Base-by-base conservation (phyloP, 768 basidiomycete species). In the Lactarius deliciosus region DNA sequence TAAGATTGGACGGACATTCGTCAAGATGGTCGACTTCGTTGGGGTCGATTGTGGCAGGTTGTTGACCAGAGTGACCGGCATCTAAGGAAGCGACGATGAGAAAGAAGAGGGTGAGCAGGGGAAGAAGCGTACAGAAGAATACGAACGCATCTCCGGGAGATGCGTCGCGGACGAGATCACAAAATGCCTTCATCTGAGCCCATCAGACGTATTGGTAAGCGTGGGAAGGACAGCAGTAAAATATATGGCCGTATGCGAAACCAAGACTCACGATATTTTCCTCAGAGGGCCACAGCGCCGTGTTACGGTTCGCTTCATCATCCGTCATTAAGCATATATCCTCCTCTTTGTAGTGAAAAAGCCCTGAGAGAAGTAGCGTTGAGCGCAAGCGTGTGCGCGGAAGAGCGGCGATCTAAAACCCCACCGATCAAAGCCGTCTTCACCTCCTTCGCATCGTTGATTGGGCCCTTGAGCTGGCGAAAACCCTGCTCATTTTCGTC, bases 291-390 rank as follows among this genome's bases (percentile, higher is more conserved):
- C 60, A 69, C 0, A 45, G 34, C 5, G 36, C 11, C 1, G 66
- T 64, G 10, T n/a, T 32, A 0, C 9, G 6, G 43, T 53, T 63
- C 5, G 5, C 22, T 1, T 68, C 59, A 7, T 70, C 64, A 15
- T 71, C 71, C 3, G 66, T 70, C 69, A 71, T 70, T 13, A 68
- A 34, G 8, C 54, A 4, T 13, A 68, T 64, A 3, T 70, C 69
- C 3, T 60, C 25, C 20, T 60, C 66, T 16, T 36, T 34, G 38
- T 56, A 70, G 18, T 32, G 10, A 43, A 63, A 68, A 16, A 41
- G 18, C n/a, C 34, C 55, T 64, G 47, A 3, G 16, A 13, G 43
- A 3, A 41, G 34, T n/a, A 28, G 18, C 8, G 60, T 55, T 36
- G 32, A 22, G n/a, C 40, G 38, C 45, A 15, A 18, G 15, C 8